These are phyloP conservation scores for Penicillium diatomitis DNA, from an alignment of 495 filamentous ascomycete species.

Conservation along the genomic window DNA sequence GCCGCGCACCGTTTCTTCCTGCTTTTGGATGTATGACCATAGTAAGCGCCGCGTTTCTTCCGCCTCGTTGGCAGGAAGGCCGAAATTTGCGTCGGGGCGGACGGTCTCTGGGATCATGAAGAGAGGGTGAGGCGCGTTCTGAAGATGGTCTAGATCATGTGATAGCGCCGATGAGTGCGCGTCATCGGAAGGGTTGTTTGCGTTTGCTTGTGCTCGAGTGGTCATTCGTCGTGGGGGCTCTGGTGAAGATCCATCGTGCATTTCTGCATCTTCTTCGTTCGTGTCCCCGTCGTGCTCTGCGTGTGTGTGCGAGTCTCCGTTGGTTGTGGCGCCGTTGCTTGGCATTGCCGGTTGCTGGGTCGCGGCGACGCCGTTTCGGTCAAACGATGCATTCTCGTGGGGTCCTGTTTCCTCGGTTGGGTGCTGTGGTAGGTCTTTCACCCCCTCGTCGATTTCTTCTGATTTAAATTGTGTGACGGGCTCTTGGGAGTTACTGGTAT, in stretches of 20 bases:
- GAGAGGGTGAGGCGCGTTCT: slow-evolving; percentile 64
- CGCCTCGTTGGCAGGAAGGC: slow-evolving; percentile 72
- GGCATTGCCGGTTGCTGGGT: slow-evolving; percentile 4
- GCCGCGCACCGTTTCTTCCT: slow-evolving; percentile 86
- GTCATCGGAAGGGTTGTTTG: slow-evolving; percentile 27
- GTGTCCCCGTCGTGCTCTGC: slow-evolving; percentile 10
- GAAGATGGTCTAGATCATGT: slow-evolving; percentile 39
- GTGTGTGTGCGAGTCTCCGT: not conserved
- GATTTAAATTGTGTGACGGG: slow-evolving; percentile 25
- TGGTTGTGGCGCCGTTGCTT: slow-evolving; percentile 6
- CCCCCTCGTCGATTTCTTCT: slow-evolving; percentile 31
- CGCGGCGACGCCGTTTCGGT: not conserved
- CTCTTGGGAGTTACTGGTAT: slow-evolving; percentile 1
- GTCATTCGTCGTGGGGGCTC: slow-evolving; percentile 57
- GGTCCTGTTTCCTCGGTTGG: slow-evolving; percentile 8
- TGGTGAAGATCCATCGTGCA: slow-evolving; percentile 29
- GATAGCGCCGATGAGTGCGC: slow-evolving; percentile 36
- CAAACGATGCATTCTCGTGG: slow-evolving; percentile 1
- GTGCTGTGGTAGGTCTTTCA: slow-evolving; percentile 32
- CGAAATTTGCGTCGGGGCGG: slow-evolving; percentile 67
- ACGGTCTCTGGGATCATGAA: slow-evolving; percentile 66
- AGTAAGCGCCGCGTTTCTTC: slow-evolving; percentile 80
- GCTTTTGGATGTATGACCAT: slow-evolving; percentile 83
- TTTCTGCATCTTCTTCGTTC: slow-evolving; percentile 26
- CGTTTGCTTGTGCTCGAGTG: slow-evolving; percentile 56